phyloP scores from a whole-genome alignment of 2,329 filamentous ascomycete genomes.

The Diaporthe humulicola region DNA sequence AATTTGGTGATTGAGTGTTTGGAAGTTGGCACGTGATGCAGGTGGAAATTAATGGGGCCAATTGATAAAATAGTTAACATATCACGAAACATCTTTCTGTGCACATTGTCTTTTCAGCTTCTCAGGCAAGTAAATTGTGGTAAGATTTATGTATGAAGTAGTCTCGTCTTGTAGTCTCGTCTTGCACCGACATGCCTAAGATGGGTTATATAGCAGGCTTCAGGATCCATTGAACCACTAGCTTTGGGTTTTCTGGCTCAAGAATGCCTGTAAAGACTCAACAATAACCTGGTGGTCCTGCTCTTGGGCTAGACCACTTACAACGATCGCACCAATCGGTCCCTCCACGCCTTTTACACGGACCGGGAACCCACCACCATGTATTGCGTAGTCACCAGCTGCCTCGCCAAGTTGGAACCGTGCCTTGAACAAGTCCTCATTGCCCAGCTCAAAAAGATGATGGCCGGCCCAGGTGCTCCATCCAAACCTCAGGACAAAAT shows the following conservation, averaged over 20 bases:
- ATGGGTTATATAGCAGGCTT: not conserved
- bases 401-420: slow-evolving; percentile 32
- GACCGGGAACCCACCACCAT: slow-evolving; percentile 13
- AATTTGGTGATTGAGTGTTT: too few relatives aligned
- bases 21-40: too few relatives aligned
- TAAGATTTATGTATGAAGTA: too few relatives aligned
- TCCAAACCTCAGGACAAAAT: slow-evolving; percentile 32
- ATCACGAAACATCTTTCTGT: too few relatives aligned
- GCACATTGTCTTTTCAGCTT: too few relatives aligned
- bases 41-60: too few relatives aligned
- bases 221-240: not conserved
- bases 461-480: slow-evolving; percentile 37
- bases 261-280: not conserved
- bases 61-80: too few relatives aligned
- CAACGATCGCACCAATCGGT: not conserved
- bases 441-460: slow-evolving; percentile 32
- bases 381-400: slow-evolving; percentile 34
- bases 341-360: slow-evolving; percentile 11
- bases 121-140: too few relatives aligned
- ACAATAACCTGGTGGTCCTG: not conserved
- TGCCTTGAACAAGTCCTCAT: slow-evolving; percentile 34
- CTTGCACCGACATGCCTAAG: too few relatives aligned
- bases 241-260: not conserved
- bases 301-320: not conserved
- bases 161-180: too few relatives aligned